Evolutionary conservation across 2,329 filamentous ascomycete species (phyloP), one percentile per base, ranked within the genome.

Genomic region (Neofusicoccum sp.): DNA sequence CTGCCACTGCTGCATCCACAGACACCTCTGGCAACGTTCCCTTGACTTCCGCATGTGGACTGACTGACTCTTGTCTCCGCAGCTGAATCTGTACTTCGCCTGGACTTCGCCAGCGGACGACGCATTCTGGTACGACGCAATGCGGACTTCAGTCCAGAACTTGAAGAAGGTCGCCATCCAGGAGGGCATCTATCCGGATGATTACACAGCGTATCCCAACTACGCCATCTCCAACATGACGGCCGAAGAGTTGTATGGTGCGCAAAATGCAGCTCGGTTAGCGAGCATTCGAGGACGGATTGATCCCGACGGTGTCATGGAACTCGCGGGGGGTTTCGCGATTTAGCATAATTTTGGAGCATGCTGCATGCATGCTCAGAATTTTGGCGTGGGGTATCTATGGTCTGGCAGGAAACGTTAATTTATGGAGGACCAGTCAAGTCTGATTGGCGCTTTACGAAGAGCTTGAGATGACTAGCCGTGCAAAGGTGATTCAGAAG

Each of bases 31-130:
- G n/a, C n/a, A n/a, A n/a, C n/a, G n/a, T n/a, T n/a, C n/a, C n/a
- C n/a, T n/a, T n/a, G n/a, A n/a, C n/a, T n/a, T n/a, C n/a, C n/a
- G n/a, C n/a, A n/a, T n/a, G n/a, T n/a, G n/a, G n/a, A n/a, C n/a
- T n/a, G n/a, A n/a, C n/a, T 20, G 40, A 24, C 9, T 3, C 24
- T 16, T 12, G 2, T 28, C 24, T 12, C 7, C 24, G 12, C 7
- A 54, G 49, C 36, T 54, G 20, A 54, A 54, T 11, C 34, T 54
- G 9, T 54, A 54, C 24, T 54, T 54, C 20, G 49, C 49, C 14
- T 54, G 49, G 49, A 6, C 41, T 4, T 54, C 34, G 24, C n/a
- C 49, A 2, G 20, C 49, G 9, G 36, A 54, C n/a, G 49, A 54
- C 6, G 49, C 28, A 14, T 41, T 54, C 34, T 54, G 49, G 49